Evolutionary conservation across 495 filamentous ascomycete species (phyloP), one percentile per base, ranked within the genome.

Genomic region (Aspergillus bridgeri): DNA sequence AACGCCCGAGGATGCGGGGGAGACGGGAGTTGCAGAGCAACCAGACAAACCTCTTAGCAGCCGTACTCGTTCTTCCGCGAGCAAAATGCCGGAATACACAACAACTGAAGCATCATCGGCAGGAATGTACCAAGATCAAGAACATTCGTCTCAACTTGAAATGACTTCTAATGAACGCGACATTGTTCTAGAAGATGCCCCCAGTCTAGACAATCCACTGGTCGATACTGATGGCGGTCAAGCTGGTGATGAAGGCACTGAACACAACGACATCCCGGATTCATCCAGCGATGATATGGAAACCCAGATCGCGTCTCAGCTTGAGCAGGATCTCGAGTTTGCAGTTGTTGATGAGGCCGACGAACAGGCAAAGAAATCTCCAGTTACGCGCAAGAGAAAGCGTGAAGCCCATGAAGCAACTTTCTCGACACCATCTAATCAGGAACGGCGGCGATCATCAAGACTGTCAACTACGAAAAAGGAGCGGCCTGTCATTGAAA

Each of bases 241-340:
- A 9, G 18, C 49, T 42, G 44, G 20, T 15, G 38, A 45, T 20
- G 38, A 45, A 48, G 19, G 18, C 44, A 51, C 17, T 47, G 17
- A 49, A 21, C 13, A 27, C 6, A 57, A 56, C 6, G 24, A 6
- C 38, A 20, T 58, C 22, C 48, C 64, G 13, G 71, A 75, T 46
- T 74, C 69, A 22, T 68, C 60, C 9, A 69, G 69, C 18, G 76
- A 79, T 51, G 77, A 79, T 20, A 65, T 72, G 60, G 75, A 79
- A 13, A 65, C 70, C 6, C 75, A 78, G 54, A 65, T 74, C 33
- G 73, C 75, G 13, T 80, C 75, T 44, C 77, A 80, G 54, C 65
- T 80, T 7, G 72, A 70, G 50, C 68, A 76, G 52, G 77, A 80
- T 53, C 58, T 79, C 29, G 74, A 71, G 22, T 57, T 67, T 21